phyloP scores from a whole-genome alignment of 2,329 filamentous ascomycete genomes.

The Lasiodiplodia sp. region DNA sequence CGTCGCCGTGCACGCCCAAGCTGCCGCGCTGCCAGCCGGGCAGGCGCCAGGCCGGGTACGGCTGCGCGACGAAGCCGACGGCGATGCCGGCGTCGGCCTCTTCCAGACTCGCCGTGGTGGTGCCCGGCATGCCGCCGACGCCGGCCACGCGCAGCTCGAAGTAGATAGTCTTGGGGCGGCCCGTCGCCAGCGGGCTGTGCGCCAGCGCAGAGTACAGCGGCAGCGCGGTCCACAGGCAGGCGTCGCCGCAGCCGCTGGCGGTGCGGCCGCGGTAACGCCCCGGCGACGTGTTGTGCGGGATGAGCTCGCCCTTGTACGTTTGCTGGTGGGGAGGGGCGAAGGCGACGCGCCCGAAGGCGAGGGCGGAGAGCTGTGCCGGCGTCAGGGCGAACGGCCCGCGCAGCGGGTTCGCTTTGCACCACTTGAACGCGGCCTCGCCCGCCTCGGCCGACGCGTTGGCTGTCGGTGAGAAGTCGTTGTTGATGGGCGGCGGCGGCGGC shows the following conservation, averaged over 20 bases:
- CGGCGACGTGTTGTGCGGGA: constrained; percentile 30
- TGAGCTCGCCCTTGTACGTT: constrained; percentile 34
- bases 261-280: constrained; percentile 56
- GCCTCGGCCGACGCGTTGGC: constrained; percentile 73
- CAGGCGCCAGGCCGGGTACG: constrained; percentile 78
- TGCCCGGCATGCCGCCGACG: constrained; percentile 43
- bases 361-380: constrained; percentile 55
- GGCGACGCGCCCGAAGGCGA: constrained; percentile 60
- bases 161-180: constrained; percentile 67
- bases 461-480: constrained; percentile 69
- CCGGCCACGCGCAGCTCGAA: constrained; percentile 71
- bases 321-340: constrained; percentile 34
- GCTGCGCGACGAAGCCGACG: constrained; percentile 74
- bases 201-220: constrained; percentile 70
- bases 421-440: constrained; percentile 69
- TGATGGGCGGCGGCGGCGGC: constrained; percentile 74
- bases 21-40: constrained; percentile 83
- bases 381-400: constrained; percentile 61
- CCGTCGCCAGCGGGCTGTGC: constrained; percentile 65
- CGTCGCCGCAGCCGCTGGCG: constrained; percentile 58
- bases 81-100: constrained; percentile 65
- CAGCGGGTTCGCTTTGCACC: constrained; percentile 70
- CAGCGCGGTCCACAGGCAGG: constrained; percentile 70
- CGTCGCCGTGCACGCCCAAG: constrained; percentile 79
- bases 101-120: constrained; percentile 36